Conservation (phyloP, 148 eudicot species). For the Arctostaphylos glauca region DNA sequence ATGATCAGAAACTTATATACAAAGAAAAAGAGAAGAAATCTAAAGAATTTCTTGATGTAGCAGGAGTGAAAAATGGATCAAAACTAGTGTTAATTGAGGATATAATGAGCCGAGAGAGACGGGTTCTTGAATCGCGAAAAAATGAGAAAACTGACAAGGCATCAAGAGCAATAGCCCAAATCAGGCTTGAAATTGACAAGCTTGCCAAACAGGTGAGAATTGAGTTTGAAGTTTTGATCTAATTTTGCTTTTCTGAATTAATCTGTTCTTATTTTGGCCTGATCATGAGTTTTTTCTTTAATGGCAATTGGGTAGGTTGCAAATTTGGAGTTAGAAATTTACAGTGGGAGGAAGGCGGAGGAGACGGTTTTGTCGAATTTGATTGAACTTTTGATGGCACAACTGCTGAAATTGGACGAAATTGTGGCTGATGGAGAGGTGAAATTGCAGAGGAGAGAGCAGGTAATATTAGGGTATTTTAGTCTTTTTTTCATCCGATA, state of each 20-base stretch:
- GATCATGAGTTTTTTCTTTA: background rate
- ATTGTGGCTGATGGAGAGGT: constrained; percentile 71
- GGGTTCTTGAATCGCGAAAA: constrained; percentile 36
- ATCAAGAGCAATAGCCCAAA: constrained; percentile 47
- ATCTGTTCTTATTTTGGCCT: background rate
- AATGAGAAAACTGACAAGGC: constrained; percentile 50
- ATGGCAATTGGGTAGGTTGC: constrained; percentile 40
- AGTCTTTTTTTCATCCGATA: background rate
- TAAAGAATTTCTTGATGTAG: constrained; percentile 53
- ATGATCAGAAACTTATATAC: constrained; percentile 67
- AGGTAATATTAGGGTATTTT: constrained; percentile 35
- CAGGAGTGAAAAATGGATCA: constrained; percentile 76
- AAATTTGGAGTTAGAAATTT: constrained; percentile 47
- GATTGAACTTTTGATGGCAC: constrained; percentile 70
- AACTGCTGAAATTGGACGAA: constrained; percentile 70
- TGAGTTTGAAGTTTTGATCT: background rate
- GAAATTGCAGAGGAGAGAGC: constrained; percentile 63
- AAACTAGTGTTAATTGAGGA: constrained; percentile 55
- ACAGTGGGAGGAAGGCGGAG: constrained; percentile 53
- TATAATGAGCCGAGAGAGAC: constrained; percentile 42
- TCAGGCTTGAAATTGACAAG: constrained; percentile 61
- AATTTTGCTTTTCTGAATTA: background rate
- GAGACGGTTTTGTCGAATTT: constrained; percentile 54
- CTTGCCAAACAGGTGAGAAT: constrained; percentile 54
- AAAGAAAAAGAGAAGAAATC: constrained; percentile 78